Percentiles rank a stretch among this genome's conserved stretches.
phyloP scores from a whole-genome alignment of 768 basidiomycete species.

The Amanita jacksonii region DNA sequence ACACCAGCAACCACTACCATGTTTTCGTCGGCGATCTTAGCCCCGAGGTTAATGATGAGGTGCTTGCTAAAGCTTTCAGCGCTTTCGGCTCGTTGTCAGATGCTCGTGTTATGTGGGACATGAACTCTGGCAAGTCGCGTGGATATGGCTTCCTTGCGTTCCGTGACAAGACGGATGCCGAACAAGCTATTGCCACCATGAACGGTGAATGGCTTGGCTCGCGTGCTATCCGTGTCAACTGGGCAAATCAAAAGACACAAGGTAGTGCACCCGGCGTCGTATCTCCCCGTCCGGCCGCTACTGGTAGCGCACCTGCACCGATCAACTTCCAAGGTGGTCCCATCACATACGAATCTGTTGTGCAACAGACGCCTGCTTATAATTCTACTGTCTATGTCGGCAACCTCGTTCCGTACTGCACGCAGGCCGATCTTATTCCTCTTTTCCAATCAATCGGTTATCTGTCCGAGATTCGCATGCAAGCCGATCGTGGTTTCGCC shows the following conservation, averaged over 20 bases:
- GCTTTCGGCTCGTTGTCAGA: conserved; percentile 96
- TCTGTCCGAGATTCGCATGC: conserved; percentile 98
- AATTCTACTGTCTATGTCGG: conserved; percentile 98
- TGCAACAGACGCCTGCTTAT: conserved; percentile 86
- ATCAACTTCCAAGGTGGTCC: conserved; percentile 89
- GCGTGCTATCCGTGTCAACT: conserved; percentile 97
- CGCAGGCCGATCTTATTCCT: conserved; percentile 95
- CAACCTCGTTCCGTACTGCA: conserved; percentile 94
- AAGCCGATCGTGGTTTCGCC: conserved; percentile 96
- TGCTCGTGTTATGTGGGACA: conserved; percentile 99
- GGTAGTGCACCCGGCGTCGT: conserved; percentile 27
- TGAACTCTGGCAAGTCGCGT: conserved; percentile 98
- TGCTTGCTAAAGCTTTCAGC: conserved; percentile 92
- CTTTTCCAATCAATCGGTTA: conserved; percentile 98
- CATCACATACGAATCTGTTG: conserved; percentile 87
- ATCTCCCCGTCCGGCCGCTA: conserved; percentile 33
- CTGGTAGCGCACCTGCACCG: conserved; percentile 71
- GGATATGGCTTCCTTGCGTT: conserved; percentile 98
- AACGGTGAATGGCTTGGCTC: conserved; percentile 99
- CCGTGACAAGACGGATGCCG: conserved; percentile 97
- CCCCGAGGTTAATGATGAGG: conserved; percentile 97
- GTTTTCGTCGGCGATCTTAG: conserved; percentile 99
- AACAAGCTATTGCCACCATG: conserved; percentile 99
- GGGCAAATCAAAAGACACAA: conserved; percentile 99
- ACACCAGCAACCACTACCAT: conserved; percentile 94